Evolutionary conservation across 495 filamentous ascomycete species (phyloP), one percentile per base, ranked within the genome.

Genomic region (Neurospora tetraspora): DNA sequence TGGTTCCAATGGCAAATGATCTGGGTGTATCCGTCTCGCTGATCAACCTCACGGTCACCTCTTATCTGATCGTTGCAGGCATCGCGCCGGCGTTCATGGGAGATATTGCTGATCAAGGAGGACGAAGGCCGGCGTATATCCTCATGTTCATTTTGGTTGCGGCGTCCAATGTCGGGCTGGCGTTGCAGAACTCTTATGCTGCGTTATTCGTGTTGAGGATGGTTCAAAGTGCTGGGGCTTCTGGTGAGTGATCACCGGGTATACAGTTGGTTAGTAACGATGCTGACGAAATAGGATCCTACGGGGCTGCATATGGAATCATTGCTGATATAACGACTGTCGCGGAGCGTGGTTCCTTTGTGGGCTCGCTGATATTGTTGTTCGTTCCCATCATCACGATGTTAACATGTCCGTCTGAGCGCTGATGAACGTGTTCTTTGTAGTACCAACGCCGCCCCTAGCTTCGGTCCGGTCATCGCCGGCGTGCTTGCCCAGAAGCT

Each of bases 21-120:
- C 80, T 88, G 23, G 38, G 84, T n/a, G 82, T 88, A 3, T 84
- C 84, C 0, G 73, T 80, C 0, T 76, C 77, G 1, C 72, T 84
- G 4, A 84, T 90, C 69, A 88, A 89, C 72, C 78, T 90, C 20
- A 86, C 85, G 4, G 81, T 88, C 27, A 87, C 86, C 6, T 79
- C 82, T 2, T 88, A 85, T 47, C 73, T 83, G 72, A 81, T 87
- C 38, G 74, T 86, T 2, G 82, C 87, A 68, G 86, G 83, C 3
- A 71, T 88, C 3, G 83, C 85, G 0, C 87, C 88, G 0, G 80
- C 81, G 3, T 79, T 89, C 38, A 78, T 87, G 69, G 87, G 85
- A 2, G 82, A 82, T 23, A 78, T 87, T 9, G 81, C 87, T 1
- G 87, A 90, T 69, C 73, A 61, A 0, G 72, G 74, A 6, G 88